Evolutionary conservation across 2,329 filamentous ascomycete species (phyloP).

Genomic region (Lasiodiplodia sp.): DNA sequence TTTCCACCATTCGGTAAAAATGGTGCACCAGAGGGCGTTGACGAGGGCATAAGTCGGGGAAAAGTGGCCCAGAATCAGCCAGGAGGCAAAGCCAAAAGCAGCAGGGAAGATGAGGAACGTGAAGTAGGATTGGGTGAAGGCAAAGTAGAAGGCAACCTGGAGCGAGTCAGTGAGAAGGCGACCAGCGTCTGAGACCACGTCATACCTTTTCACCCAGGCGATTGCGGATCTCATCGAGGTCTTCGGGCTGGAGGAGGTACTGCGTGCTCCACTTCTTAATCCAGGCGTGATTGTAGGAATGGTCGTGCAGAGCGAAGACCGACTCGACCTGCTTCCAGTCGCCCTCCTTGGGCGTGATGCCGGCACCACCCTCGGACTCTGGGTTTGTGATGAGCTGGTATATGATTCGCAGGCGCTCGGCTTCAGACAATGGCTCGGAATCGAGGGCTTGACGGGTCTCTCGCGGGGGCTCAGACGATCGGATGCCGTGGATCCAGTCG

Average conservation of each 20-base stretch:
- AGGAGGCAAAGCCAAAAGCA: constrained; percentile 76
- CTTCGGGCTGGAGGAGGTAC: constrained; percentile 55
- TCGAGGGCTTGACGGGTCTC: constrained; percentile 73
- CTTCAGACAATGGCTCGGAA: constrained; percentile 80
- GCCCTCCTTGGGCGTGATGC: constrained; percentile 59
- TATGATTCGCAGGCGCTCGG: constrained; percentile 85
- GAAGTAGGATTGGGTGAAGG: constrained; percentile 91
- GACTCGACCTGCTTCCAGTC: constrained; percentile 60
- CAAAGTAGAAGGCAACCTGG: constrained; percentile 91
- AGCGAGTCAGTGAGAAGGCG: constrained; percentile 1
- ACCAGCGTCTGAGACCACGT: neutral
- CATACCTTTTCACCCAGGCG: constrained; percentile 58
- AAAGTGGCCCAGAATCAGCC: constrained; percentile 84
- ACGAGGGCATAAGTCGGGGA: constrained; percentile 80
- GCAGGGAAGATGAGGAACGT: constrained; percentile 84
- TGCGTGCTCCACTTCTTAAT: constrained; percentile 60
- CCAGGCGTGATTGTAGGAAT: constrained; percentile 61
- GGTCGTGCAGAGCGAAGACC: constrained; percentile 59
- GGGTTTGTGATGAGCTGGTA: constrained; percentile 73
- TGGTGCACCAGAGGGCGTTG: constrained; percentile 83
- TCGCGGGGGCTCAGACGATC: constrained; percentile 76
- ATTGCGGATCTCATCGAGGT: constrained; percentile 59
- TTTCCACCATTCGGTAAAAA: constrained; percentile 97
- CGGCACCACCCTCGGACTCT: constrained; percentile 56
- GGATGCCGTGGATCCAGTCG: constrained; percentile 92